A percentile compares a stretch with the other conserved stretches of the same genome.
Evolutionary conservation across 306 rosid species (phyloP).

Genomic region (Quercus variabilis): DNA sequence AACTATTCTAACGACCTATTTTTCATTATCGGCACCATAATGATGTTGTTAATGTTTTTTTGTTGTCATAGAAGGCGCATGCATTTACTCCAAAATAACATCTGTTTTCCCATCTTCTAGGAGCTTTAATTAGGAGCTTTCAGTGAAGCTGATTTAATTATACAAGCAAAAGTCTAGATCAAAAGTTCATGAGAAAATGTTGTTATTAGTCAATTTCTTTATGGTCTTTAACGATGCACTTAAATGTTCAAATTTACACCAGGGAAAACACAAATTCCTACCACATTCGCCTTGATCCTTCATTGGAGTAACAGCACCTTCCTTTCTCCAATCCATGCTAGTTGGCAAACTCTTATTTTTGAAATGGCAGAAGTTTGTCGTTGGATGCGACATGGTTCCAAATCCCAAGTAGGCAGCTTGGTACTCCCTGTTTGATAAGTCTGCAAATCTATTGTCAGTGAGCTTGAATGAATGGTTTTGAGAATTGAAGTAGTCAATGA

Average conservation of each 20-base stretch:
- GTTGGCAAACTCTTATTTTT: slow-evolving; percentile 23
- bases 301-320: slow-evolving; percentile 54
- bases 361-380: slow-evolving; percentile 30
- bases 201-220: not conserved
- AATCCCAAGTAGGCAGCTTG: slow-evolving; percentile 36
- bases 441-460: slow-evolving; percentile 61
- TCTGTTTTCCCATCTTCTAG: not conserved
- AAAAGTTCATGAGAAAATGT: not conserved
- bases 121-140: not conserved
- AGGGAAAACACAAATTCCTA: slow-evolving; percentile 19
- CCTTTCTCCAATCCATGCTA: slow-evolving; percentile 65
- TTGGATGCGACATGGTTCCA: not conserved
- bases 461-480: slow-evolving; percentile 54
- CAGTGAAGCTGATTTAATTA: not conserved
- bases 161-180: not conserved
- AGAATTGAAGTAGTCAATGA: slow-evolving; percentile 50
- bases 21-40: not conserved
- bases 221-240: not conserved
- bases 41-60: not conserved
- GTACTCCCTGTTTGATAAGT: slow-evolving; percentile 60
- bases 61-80: not conserved
- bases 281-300: slow-evolving; percentile 80
- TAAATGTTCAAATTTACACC: not conserved
- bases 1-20: too few relatives aligned
- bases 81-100: too few relatives aligned